Evolutionary conservation across 768 basidiomycete species (phyloP).

Genomic region (Termitomyces sp.): DNA sequence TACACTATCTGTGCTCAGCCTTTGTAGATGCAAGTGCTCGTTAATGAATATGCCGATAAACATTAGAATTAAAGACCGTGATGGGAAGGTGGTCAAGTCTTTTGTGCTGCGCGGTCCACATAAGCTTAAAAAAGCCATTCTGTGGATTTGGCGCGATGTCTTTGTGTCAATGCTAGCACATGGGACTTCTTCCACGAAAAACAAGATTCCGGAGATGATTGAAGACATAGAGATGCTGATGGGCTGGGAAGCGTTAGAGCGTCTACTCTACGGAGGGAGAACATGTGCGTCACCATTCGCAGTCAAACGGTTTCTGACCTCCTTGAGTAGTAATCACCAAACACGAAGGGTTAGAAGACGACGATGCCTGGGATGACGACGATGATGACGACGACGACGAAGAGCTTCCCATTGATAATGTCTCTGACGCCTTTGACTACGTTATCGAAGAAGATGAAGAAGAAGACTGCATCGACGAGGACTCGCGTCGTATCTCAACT

Average conservation of each 20-base stretch:
- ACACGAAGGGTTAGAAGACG: conserved; percentile 17
- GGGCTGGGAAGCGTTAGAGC: conserved; percentile 49
- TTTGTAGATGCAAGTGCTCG: conserved; percentile 51
- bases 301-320: neutral
- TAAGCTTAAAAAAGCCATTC: conserved; percentile 38
- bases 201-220: conserved; percentile 47
- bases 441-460: conserved; percentile 20
- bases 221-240: conserved; percentile 50
- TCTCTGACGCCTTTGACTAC: conserved; percentile 5
- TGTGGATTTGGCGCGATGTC: conserved; percentile 73
- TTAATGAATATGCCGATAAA: conserved; percentile 43
- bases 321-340: neutral
- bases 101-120: conserved; percentile 47
- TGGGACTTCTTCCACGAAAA: conserved; percentile 21
- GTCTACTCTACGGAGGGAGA: conserved; percentile 53
- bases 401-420: conserved; percentile 8
- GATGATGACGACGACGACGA: conserved; percentile 10
- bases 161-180: conserved; percentile 51
- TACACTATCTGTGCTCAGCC: neutral
- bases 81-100: conserved; percentile 40
- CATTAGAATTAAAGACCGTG: conserved; percentile 38
- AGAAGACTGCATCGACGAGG: conserved; percentile 23
- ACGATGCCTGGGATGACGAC: conserved; percentile 30
- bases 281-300: conserved; percentile 33
- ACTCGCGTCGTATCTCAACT: conserved; percentile 24